Conservation (phyloP, 495 filamentous ascomycete genomes). For the Acidomyces sp. region DNA sequence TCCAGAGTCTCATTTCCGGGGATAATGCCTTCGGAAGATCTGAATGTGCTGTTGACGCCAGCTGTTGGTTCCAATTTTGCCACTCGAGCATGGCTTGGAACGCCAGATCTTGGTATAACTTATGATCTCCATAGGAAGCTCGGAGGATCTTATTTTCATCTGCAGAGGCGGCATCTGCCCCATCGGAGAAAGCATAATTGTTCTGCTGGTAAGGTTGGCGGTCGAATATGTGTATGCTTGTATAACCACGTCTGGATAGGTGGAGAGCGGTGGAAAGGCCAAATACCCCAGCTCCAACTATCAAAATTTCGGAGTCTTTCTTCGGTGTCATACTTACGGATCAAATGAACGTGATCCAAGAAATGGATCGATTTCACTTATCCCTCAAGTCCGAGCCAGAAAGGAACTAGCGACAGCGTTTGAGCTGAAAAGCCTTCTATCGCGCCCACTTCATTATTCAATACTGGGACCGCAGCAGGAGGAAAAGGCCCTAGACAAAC, state of each 20-base stretch:
- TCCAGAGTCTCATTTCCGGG: background rate
- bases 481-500: no score
- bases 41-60: background rate
- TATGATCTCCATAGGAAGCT: constrained; percentile 40
- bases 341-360: no score
- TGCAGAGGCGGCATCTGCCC: constrained; percentile 32
- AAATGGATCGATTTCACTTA: no score
- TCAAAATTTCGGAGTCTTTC: constrained; percentile 5
- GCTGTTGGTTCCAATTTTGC: constrained; percentile 6
- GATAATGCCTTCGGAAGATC: background rate
- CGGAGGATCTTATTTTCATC: constrained; percentile 46
- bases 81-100: constrained; percentile 25
- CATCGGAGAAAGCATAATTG: constrained; percentile 3
- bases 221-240: constrained; percentile 30
- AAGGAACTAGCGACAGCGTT: no score
- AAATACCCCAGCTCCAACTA: constrained; percentile 35
- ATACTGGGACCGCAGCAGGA: no score
- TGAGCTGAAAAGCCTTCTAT: no score
- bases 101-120: constrained; percentile 39
- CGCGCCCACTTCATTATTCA: no score
- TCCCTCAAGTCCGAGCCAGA: no score
- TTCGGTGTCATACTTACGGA: background rate
- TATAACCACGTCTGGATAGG: constrained; percentile 33
- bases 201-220: constrained; percentile 5
- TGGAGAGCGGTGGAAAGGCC: constrained; percentile 40